Evolutionary conservation across 768 basidiomycete genomes (phyloP), one percentile per base, ranked within the genome.

Genomic region (Xerocomus spinulosus): DNA sequence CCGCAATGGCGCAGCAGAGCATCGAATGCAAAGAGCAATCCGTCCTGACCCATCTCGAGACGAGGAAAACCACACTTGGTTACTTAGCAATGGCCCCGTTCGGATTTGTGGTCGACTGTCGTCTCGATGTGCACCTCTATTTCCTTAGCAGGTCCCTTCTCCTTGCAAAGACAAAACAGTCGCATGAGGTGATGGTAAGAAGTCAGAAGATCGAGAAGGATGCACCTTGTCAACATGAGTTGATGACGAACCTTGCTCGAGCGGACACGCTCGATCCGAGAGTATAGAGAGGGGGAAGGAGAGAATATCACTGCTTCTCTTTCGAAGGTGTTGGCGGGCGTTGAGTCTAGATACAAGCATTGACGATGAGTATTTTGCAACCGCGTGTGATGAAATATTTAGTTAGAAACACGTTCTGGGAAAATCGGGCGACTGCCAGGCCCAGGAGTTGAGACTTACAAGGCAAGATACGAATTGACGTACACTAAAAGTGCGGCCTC

Each of bases 391-490:
- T 13, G 30, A 14, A 32, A 32, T 13, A 32, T 9, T 5, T 28
- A 13, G 9, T 10, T 23, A 18, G 18, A 29, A 41, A 17, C 15
- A 18, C 9, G 26, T 7, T 4, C n/a, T 18, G 10, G 17, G 5
- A 6, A 41, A 3, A 15, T 10, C 14, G 18, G 12, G 14, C 4
- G 24, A 10, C 12, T 26, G 35, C 18, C 14, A 24, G 3, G 14
- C 6, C 10, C 23, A 5, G 17, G 24, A 33, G 32, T 1, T 26
- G 23, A n/a, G 38, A 54, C 60, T 51, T 44, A 69, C 61, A 66
- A 70, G 13, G 78, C 75, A 21, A 82, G 70, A 54, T 79, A 79
- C 7, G 78, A 74, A 52, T 79, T 80, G 26, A 75, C 65, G 53
- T 81, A 80, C 25, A 81, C 77, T 81, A 17, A 21, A 13, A 1